phyloP scores from a whole-genome alignment of 352 stramenopile species.

The Pseudoperonospora humuli region DNA sequence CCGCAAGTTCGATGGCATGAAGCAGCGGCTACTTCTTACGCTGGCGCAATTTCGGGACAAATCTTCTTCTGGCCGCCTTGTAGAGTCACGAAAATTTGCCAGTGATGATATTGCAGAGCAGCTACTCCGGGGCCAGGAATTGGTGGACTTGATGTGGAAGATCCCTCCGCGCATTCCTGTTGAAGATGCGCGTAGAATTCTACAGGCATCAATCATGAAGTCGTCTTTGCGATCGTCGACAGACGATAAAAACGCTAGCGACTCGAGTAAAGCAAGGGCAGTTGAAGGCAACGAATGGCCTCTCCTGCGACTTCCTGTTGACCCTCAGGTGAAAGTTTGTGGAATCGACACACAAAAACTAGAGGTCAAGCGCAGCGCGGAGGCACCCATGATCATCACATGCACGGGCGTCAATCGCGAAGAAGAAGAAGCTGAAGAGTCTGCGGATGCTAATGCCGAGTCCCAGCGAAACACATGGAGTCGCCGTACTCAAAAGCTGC shows the following conservation, averaged over 20 bases:
- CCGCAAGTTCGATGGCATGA: slow-evolving; percentile 77
- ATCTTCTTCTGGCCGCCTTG: slow-evolving; percentile 29
- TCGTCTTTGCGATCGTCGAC: slow-evolving; percentile 29
- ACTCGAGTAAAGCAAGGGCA: not conserved
- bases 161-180: slow-evolving; percentile 62
- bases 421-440: slow-evolving; percentile 49
- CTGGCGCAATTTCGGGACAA: slow-evolving; percentile 61
- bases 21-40: slow-evolving; percentile 66
- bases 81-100: slow-evolving; percentile 21
- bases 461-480: slow-evolving; percentile 32
- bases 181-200: slow-evolving; percentile 41
- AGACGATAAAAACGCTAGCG: slow-evolving; percentile 2
- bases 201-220: slow-evolving; percentile 43
- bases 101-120: slow-evolving; percentile 67
- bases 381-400: slow-evolving; percentile 74
- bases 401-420: slow-evolving; percentile 70
- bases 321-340: slow-evolving; percentile 60
- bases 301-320: slow-evolving; percentile 57
- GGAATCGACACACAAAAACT: slow-evolving; percentile 67
- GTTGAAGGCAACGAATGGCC: slow-evolving; percentile 11
- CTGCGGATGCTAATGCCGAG: slow-evolving; percentile 15
- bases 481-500: slow-evolving; percentile 23
- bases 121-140: slow-evolving; percentile 74
- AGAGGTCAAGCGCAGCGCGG: slow-evolving; percentile 75
- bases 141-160: slow-evolving; percentile 79